phyloP scores from a whole-genome alignment of 176 grass and related monocot genomes.

The Alopecurus myosuroides region DNA sequence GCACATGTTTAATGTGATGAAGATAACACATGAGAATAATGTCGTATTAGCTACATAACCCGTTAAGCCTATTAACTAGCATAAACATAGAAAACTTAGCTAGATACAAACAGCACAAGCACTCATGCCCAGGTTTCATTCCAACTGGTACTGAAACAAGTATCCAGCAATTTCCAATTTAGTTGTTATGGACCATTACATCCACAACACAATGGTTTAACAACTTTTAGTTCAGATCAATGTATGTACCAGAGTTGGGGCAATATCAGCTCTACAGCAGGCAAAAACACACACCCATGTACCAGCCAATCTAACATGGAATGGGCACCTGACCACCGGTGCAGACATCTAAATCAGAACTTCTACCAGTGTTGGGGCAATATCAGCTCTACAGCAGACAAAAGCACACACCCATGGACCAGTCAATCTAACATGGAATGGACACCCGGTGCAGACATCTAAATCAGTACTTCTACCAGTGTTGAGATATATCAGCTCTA shows the following conservation, averaged over 20 bases:
- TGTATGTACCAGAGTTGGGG: not conserved
- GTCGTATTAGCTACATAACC: not conserved
- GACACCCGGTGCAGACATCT: not conserved
- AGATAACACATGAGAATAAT: not conserved
- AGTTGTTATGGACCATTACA: not conserved
- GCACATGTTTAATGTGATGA: not conserved
- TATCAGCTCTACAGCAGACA: not conserved
- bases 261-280: not conserved
- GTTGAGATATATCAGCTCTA: not conserved
- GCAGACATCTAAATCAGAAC: not conserved
- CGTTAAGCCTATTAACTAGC: not conserved
- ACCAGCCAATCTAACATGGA: not conserved
- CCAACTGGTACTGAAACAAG: not conserved
- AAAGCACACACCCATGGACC: not conserved
- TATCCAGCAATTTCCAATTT: not conserved
- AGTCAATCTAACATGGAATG: not conserved
- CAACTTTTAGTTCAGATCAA: not conserved
- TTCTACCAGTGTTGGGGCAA: not conserved
- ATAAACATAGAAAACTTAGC: not conserved
- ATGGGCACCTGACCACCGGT: not conserved
- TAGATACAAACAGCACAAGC: not conserved
- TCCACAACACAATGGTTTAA: not conserved
- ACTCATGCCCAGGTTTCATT: not conserved
- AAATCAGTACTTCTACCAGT: not conserved
- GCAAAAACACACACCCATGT: not conserved